Percentiles rank a stretch among this genome's conserved stretches.
Evolutionary conservation across 805 yeast species (phyloP).

Genomic region (Naumovozyma baii): DNA sequence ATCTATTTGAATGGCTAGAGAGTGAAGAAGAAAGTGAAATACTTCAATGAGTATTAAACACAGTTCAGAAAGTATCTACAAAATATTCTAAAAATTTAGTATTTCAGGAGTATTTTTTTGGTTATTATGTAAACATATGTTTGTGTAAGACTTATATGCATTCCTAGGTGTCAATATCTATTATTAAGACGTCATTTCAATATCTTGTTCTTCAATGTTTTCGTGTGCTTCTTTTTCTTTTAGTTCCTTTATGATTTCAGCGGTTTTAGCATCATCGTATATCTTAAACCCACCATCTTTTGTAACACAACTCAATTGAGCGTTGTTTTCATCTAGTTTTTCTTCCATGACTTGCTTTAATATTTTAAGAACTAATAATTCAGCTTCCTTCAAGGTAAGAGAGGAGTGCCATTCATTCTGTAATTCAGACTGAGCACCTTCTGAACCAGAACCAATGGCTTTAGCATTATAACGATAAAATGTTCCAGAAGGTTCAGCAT

Average conservation of each 20-base stretch:
- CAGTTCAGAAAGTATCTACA: too few species aligned
- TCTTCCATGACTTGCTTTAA: constrained; percentile 99
- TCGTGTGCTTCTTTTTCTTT: constrained; percentile 58
- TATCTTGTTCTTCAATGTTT: constrained; percentile 26
- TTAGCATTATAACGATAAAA: constrained; percentile 96
- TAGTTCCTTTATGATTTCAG: constrained; percentile 65
- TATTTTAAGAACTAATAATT: constrained; percentile 74
- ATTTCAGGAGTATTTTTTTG: neutral
- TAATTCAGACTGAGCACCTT: constrained; percentile 96
- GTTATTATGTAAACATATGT: neutral
- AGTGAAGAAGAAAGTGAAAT: constrained; percentile 8
- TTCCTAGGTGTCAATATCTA: neutral
- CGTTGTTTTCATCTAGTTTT: constrained; percentile 87
- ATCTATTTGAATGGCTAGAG: constrained; percentile 23
- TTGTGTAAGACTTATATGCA: neutral
- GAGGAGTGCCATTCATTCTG: constrained; percentile 94
- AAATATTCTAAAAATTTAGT: too few species aligned
- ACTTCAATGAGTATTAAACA: neutral
- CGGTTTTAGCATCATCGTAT: constrained; percentile 74
- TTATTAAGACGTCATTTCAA: constrained; percentile 22
- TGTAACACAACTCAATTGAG: constrained; percentile 91
- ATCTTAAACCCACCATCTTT: constrained; percentile 76
- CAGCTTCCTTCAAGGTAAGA: constrained; percentile 86
- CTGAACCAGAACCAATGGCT: constrained; percentile 98
- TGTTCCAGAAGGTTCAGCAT: constrained; percentile 99